phyloP scores from a whole-genome alignment of 1,139 yeast species.

The Blastobotrys persicus region DNA sequence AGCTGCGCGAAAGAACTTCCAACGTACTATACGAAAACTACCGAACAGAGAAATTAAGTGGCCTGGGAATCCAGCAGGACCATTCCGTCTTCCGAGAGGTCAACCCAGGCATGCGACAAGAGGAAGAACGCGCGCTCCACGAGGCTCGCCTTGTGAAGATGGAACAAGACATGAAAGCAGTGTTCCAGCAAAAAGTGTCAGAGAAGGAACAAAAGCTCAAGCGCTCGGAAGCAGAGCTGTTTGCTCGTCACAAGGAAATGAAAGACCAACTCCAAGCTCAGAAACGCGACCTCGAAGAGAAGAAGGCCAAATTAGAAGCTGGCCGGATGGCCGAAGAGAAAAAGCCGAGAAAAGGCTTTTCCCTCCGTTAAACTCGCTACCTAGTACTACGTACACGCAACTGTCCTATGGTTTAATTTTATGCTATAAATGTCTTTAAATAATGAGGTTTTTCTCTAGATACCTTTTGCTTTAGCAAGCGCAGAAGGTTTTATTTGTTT shows the following conservation, averaged over 20 bases:
- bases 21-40: constrained; percentile 80
- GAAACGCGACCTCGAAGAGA: constrained; percentile 84
- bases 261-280: constrained; percentile 90
- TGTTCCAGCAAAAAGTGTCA: constrained; percentile 93
- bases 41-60: constrained; percentile 75
- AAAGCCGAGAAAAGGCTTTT: constrained; percentile 55
- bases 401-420: constrained; percentile 4
- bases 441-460: too few relatives aligned
- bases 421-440: neutral
- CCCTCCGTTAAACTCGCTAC: constrained; percentile 40
- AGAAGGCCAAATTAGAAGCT: constrained; percentile 79
- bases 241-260: constrained; percentile 95
- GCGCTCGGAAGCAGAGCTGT: constrained; percentile 95
- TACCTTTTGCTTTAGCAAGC: too few relatives aligned
- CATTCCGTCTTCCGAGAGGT: constrained; percentile 86
- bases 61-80: constrained; percentile 92
- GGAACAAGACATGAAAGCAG: constrained; percentile 96
- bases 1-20: constrained; percentile 82
- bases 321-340: constrained; percentile 58
- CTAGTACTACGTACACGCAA: constrained; percentile 2
- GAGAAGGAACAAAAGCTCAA: constrained; percentile 97
- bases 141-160: constrained; percentile 91
- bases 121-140: constrained; percentile 89
- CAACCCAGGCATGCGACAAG: constrained; percentile 89
- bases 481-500: too few relatives aligned